phyloP scores from a whole-genome alignment of 2,329 filamentous ascomycete species.

The Scleromitrula shiraiana region DNA sequence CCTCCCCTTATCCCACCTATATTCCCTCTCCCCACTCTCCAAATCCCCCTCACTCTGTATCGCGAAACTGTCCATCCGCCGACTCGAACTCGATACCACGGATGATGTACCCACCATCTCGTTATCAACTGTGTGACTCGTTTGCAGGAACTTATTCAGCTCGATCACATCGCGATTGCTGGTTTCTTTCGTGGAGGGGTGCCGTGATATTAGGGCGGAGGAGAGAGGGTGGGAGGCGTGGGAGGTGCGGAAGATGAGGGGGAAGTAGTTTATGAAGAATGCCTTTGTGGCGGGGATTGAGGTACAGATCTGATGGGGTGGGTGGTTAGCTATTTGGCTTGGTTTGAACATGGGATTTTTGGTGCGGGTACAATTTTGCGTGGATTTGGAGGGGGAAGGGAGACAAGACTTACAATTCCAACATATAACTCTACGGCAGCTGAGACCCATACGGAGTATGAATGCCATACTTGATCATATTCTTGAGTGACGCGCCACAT shows the following conservation, averaged over 20 bases:
- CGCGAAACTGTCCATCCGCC: background rate
- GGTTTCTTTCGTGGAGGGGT: background rate
- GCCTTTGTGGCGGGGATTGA: slow-evolving; percentile 37
- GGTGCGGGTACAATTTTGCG: too few species aligned
- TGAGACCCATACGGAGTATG: slow-evolving; percentile 31
- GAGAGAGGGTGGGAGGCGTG: background rate
- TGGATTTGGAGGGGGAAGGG: too few species aligned
- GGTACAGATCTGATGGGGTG: slow-evolving; percentile 31
- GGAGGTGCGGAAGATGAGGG: slow-evolving; percentile 11
- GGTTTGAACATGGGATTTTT: background rate
- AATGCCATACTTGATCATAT: slow-evolving; percentile 32
- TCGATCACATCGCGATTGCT: background rate
- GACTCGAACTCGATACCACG: background rate
- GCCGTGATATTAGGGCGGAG: background rate
- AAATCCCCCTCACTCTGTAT: too few species aligned
- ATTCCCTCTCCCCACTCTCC: background rate
- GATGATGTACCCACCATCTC: background rate
- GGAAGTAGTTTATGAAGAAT: slow-evolving; percentile 35
- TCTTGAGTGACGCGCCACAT: slow-evolving; percentile 27
- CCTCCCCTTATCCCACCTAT: background rate
- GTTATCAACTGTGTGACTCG: background rate
- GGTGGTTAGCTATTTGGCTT: background rate
- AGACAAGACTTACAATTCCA: slow-evolving; percentile 26
- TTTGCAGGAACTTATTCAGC: background rate
- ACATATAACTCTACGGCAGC: slow-evolving; percentile 36